A percentile compares a stretch with the other conserved stretches of the same genome.
Conservation (phyloP, 139 green algal genomes). For the Diplosphaera chodatii region DNA sequence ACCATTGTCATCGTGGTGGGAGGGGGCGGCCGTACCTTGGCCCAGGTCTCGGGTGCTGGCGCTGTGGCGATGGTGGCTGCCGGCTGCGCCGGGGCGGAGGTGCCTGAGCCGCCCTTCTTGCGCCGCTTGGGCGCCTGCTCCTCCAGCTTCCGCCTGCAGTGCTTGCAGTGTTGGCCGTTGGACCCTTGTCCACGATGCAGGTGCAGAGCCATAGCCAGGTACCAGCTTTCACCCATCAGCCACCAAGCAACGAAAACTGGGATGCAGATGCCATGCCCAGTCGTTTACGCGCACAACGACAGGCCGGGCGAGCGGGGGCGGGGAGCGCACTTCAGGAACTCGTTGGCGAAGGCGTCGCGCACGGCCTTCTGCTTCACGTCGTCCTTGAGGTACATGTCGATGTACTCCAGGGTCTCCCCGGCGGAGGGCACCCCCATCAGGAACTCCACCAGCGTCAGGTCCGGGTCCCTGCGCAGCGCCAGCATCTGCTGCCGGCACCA, state of each 20-base stretch:
- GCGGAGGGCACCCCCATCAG: constrained; percentile 55
- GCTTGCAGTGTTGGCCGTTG: no score
- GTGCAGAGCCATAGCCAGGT: background rate
- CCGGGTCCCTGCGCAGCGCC: constrained; percentile 39
- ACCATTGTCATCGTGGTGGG: background rate
- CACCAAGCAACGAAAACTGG: no score
- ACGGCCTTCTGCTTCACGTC: constrained; percentile 24
- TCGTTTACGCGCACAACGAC: background rate
- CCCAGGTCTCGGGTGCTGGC: background rate
- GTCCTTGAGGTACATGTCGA: constrained; percentile 50
- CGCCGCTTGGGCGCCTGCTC: constrained; percentile 24
- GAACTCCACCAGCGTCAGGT: constrained; percentile 67
- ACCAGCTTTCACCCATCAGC: no score
- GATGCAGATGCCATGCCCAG: background rate
- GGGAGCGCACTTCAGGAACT: constrained; percentile 60
- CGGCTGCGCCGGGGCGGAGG: background rate
- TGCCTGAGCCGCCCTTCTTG: background rate
- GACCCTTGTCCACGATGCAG: background rate
- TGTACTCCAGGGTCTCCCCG: constrained; percentile 72
- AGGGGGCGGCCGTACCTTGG: background rate
- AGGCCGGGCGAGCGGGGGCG: background rate
- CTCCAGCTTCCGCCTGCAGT: constrained; percentile 30
- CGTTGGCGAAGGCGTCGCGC: constrained; percentile 62
- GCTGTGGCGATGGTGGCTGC: background rate
- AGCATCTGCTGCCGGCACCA: constrained; percentile 61